These are phyloP conservation scores for Melanogaster broomeanus DNA, from an alignment of 768 basidiomycete species.

Conservation along the genomic window DNA sequence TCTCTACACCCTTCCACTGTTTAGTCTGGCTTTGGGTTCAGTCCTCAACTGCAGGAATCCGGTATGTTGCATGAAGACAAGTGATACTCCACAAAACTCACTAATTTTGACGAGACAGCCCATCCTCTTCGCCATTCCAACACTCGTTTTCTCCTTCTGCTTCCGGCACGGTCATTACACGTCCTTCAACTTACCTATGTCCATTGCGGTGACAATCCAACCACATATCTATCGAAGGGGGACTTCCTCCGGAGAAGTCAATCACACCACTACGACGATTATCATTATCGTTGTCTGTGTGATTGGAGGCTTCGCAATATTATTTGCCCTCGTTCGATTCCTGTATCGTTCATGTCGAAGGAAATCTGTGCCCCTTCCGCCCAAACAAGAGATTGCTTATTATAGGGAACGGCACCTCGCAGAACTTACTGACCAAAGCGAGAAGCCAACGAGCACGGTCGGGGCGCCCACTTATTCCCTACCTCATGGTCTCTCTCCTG, in stretches of 20 bases:
- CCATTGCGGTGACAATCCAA: neutral
- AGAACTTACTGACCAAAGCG: slow-evolving; percentile 35
- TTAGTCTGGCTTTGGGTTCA: neutral
- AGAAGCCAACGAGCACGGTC: slow-evolving; percentile 22
- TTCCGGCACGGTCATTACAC: neutral
- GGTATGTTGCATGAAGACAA: neutral
- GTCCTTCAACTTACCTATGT: neutral
- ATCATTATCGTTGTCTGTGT: slow-evolving; percentile 52
- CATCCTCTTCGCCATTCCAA: neutral
- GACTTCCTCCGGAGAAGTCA: neutral
- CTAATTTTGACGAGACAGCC: neutral
- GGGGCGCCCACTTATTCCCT: slow-evolving; percentile 23
- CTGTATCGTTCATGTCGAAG: slow-evolving; percentile 36
- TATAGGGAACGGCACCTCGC: slow-evolving; percentile 54
- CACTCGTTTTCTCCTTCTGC: neutral
- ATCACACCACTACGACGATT: slow-evolving; percentile 32
- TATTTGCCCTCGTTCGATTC: slow-evolving; percentile 40
- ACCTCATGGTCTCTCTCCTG: slow-evolving; percentile 18
- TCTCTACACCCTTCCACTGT: neutral
- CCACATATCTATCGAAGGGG: neutral
- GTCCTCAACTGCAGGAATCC: neutral
- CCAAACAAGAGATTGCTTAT: slow-evolving; percentile 64
- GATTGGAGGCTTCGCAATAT: slow-evolving; percentile 41
- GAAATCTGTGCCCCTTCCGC: slow-evolving; percentile 54
- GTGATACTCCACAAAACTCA: neutral